Conservation (phyloP, 805 yeast genomes). For the Cyberlindnera xishuangbannaensis region DNA sequence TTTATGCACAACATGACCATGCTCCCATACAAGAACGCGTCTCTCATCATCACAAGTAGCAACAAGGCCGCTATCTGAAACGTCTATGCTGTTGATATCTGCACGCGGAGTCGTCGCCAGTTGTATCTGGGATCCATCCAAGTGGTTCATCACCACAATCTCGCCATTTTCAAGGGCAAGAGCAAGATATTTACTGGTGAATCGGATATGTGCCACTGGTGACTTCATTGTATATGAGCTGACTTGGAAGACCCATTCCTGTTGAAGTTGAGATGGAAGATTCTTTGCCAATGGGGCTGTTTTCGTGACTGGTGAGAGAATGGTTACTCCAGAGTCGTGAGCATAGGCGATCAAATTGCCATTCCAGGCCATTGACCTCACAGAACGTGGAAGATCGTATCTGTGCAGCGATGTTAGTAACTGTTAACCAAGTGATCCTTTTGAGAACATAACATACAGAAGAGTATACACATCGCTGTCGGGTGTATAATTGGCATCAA, state of each 20-base stretch:
- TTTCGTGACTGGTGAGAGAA: conserved; percentile 21
- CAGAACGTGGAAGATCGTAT: conserved; percentile 18
- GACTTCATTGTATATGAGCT: conserved; percentile 9
- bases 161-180: conserved; percentile 18
- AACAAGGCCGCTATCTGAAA: conserved; percentile 25
- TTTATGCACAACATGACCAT: conserved; percentile 9
- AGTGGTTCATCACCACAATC: conserved; percentile 18
- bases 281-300: conserved; percentile 19
- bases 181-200: conserved; percentile 19
- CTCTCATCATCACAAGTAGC: conserved; percentile 29
- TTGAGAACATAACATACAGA: conserved; percentile 11
- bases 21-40: conserved; percentile 27
- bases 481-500: conserved; percentile 12
- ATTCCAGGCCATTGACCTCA: conserved; percentile 21
- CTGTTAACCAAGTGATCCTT: conserved; percentile 1
- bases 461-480: conserved; percentile 21
- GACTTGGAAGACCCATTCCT: conserved; percentile 22
- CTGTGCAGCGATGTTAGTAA: conserved; percentile 4
- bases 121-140: conserved; percentile 13
- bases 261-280: conserved; percentile 20
- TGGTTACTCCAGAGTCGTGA: conserved; percentile 18
- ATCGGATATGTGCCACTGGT: conserved; percentile 14
- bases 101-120: conserved; percentile 16
- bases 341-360: conserved; percentile 19
- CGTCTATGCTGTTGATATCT: conserved; percentile 27